phyloP scores from a whole-genome alignment of 2,329 filamentous ascomycete genomes.

The Diaporthe humulicola region DNA sequence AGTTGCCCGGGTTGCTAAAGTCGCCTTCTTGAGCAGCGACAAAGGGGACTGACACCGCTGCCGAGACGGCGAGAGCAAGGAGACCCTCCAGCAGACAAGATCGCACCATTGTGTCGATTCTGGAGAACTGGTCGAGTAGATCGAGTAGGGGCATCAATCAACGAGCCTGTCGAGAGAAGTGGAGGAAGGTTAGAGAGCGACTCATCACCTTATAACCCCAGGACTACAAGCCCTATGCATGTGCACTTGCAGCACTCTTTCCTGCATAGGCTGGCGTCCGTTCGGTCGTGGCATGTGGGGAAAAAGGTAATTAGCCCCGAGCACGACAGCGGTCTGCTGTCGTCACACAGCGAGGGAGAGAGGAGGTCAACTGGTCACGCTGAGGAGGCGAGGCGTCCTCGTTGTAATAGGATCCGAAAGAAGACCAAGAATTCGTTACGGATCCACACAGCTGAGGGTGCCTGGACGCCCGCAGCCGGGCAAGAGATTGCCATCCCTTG shows the following conservation, averaged over 20 bases:
- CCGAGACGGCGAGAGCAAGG: not conserved
- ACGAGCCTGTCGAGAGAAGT: not conserved
- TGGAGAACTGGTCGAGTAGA: not conserved
- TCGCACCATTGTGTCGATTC: conserved; percentile 18
- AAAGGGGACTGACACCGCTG: not conserved
- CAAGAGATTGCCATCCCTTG: not conserved
- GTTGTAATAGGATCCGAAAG: conserved; percentile 22
- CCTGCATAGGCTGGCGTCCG: not conserved
- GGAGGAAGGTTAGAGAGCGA: not conserved
- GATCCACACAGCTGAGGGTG: not conserved
- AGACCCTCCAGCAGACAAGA: not conserved
- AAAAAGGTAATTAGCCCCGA: conserved; percentile 15
- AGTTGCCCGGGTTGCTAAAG: conserved; percentile 22
- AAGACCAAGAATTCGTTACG: not conserved
- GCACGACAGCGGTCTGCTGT: not conserved
- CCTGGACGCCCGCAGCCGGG: not conserved
- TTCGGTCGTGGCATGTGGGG: not conserved
- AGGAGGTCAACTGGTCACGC: not conserved
- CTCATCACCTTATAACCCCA: not conserved
- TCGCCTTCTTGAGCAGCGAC: conserved; percentile 8
- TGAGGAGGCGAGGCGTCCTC: conserved; percentile 15
- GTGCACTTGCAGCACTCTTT: not conserved
- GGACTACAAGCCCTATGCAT: not conserved
- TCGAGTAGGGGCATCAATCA: not conserved
- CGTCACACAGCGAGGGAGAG: not conserved